A percentile compares a stretch with the other conserved stretches of the same genome.
phyloP scores from a whole-genome alignment of 2,329 filamentous ascomycete genomes.

The Atkinsonella hypoxylon region DNA sequence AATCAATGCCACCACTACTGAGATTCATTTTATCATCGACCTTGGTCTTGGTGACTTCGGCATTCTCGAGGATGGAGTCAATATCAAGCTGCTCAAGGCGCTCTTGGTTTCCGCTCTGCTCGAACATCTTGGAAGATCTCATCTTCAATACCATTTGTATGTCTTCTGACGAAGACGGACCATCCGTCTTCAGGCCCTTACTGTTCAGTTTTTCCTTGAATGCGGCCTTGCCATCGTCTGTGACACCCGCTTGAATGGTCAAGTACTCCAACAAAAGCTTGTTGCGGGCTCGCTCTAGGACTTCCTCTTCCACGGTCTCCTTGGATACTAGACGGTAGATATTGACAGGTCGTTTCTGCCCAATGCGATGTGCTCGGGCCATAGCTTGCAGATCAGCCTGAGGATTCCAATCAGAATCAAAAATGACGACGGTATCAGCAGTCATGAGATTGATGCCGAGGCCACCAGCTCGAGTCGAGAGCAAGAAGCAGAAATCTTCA shows the following conservation, averaged over 20 bases:
- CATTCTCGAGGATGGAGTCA: conserved; percentile 91
- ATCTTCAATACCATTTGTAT: conserved; percentile 95
- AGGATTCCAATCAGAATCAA: conserved; percentile 98
- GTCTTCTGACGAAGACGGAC: conserved; percentile 84
- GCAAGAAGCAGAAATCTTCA: conserved; percentile 88
- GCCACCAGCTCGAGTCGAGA: conserved; percentile 91
- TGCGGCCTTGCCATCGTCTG: conserved; percentile 83
- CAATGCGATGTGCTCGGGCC: conserved; percentile 95
- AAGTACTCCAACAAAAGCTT: conserved; percentile 96
- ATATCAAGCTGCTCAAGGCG: conserved; percentile 96
- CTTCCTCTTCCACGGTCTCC: conserved; percentile 96
- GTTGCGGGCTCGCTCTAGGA: conserved; percentile 89
- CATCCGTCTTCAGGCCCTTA: conserved; percentile 60
- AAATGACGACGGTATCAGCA: conserved; percentile 92
- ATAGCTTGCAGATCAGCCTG: conserved; percentile 97
- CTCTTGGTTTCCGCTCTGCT: conserved; percentile 92
- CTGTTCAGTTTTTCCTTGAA: conserved; percentile 64
- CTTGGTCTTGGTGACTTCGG: conserved; percentile 93
- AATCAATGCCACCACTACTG: conserved; percentile 71
- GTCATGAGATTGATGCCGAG: conserved; percentile 99
- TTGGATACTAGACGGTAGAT: conserved; percentile 96
- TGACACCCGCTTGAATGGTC: conserved; percentile 93
- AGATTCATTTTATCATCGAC: conserved; percentile 85
- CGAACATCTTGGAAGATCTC: conserved; percentile 98
- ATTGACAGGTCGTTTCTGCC: conserved; percentile 89